Evolutionary conservation across 2,329 filamentous ascomycete species (phyloP), one percentile per base, ranked within the genome.

Genomic region (Pyricularia grisea): DNA sequence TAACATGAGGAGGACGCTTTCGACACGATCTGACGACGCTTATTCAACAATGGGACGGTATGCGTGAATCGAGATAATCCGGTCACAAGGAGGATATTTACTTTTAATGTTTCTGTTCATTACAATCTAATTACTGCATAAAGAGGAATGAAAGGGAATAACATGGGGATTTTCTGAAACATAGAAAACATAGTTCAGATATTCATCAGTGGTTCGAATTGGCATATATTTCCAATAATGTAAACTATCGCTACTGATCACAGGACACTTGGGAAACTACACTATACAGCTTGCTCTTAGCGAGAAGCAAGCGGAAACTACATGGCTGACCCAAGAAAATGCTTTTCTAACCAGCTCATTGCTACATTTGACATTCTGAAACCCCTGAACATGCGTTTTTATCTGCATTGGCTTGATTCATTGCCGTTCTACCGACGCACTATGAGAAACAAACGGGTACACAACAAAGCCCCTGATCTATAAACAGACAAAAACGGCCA

Each of bases 21-120:
- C 81, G 9, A 81, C 78, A 4, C 75, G 80, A 68, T 82, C 80
- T 1, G 81, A 82, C 30, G 81, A 82, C 71, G 72, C 82, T 4
- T 81, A 76, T 69, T 73, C 78, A 27, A 71, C 71, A 1, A 69
- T 69, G 25, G 71, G 17, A 14, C 70, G 73, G n/a, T 73, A 73
- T 33, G 71, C 73, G 5, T 74, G 67, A 66, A n/a, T 3, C 17
- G 7, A 12, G 33, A 42, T 42, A n/a, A 3, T 20, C 7, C 6
- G n/a, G 17, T 27, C 27, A 27, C 27, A 27, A 27, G 27, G 27
- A 27, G 27, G 27, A 4, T n/a, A 5, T 20, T 55, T 55, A 55
- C 42, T 55, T 55, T 55, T 55, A 55, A 55, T 55, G 5, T n/a
- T n/a, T 55, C 20, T 10, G 42, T 9, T n/a, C 20, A 55, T n/a